Evolutionary conservation across 805 yeast genomes (phyloP).

Genomic region (Zygoascus tannicola): DNA sequence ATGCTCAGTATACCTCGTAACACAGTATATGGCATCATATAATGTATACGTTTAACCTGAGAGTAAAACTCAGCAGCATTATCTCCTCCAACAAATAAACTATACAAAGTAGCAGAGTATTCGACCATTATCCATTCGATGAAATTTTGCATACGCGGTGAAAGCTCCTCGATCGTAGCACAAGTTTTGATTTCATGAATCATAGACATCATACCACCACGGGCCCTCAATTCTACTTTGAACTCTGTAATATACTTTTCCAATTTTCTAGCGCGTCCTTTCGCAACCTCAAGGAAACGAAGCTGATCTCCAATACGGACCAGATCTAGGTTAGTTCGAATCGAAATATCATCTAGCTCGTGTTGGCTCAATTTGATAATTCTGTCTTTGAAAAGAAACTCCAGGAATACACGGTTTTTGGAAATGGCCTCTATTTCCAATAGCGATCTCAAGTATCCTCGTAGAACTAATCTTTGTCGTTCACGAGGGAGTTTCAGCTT

Average conservation of each 20-base stretch:
- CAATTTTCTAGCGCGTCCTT: conserved; percentile 44
- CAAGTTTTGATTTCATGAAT: conserved; percentile 58
- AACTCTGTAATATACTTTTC: conserved; percentile 51
- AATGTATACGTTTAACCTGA: conserved; percentile 63
- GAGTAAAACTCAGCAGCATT: conserved; percentile 65
- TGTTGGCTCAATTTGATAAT: conserved; percentile 31
- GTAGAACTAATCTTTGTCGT: conserved; percentile 61
- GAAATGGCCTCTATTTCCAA: conserved; percentile 47
- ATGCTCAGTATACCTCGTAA: conserved; percentile 68
- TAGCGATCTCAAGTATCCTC: conserved; percentile 59
- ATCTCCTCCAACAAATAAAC: conserved; percentile 71
- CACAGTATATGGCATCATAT: conserved; percentile 68
- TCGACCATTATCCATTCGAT: conserved; percentile 78
- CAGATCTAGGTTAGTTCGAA: conserved; percentile 55
- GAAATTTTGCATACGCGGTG: conserved; percentile 59
- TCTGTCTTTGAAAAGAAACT: conserved; percentile 41
- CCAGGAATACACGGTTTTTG: conserved; percentile 40
- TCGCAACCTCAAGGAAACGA: conserved; percentile 63
- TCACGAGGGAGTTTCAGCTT: conserved; percentile 49
- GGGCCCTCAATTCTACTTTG: conserved; percentile 45
- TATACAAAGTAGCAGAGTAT: conserved; percentile 75
- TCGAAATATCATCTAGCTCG: conserved; percentile 47
- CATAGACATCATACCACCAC: conserved; percentile 40
- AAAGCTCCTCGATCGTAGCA: conserved; percentile 43
- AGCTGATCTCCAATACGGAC: conserved; percentile 52